Evolutionary conservation across 1,284 basidiomycete species (phyloP).

Genomic region (Sporisorium scitamineum): DNA sequence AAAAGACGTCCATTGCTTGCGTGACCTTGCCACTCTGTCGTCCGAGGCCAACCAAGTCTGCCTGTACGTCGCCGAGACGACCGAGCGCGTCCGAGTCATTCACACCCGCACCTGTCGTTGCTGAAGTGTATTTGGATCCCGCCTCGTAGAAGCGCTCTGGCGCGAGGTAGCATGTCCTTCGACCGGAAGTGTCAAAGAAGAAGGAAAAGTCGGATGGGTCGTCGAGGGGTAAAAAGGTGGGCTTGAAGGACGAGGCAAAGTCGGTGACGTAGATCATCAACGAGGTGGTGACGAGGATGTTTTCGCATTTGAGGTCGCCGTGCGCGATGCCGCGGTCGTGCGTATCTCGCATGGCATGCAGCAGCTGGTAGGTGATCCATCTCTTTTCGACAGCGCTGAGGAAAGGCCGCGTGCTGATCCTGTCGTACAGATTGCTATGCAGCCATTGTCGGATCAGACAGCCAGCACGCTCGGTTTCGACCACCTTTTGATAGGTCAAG

Average conservation of each 20-base stretch:
- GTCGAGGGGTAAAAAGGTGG: constrained; percentile 92
- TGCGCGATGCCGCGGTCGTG: constrained; percentile 85
- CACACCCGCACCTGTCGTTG: not conserved
- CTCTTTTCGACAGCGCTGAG: constrained; percentile 92
- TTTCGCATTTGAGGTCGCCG: constrained; percentile 98
- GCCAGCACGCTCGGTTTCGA: constrained; percentile 95
- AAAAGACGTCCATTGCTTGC: constrained; percentile 98
- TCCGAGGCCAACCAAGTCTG: constrained; percentile 57
- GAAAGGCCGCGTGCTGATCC: constrained; percentile 97
- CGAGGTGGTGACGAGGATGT: constrained; percentile 95
- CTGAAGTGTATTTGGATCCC: constrained; percentile 73
- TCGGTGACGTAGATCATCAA: constrained; percentile 96
- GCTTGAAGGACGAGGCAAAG: constrained; percentile 93
- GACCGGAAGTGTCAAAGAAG: constrained; percentile 94
- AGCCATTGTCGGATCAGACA: constrained; percentile 96
- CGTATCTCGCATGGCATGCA: constrained; percentile 85
- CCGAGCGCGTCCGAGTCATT: constrained; percentile 12
- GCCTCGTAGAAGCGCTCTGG: constrained; percentile 94
- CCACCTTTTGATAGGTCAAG: constrained; percentile 87
- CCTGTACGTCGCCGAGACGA: constrained; percentile 37
- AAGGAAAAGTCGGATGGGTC: constrained; percentile 98
- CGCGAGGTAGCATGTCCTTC: constrained; percentile 93
- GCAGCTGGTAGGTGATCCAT: constrained; percentile 95
- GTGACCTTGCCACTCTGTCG: constrained; percentile 83
- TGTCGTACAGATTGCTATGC: constrained; percentile 93